Evolutionary conservation across 192 early-diverging fungal species (phyloP), one percentile per base, ranked within the genome.

Genomic region (Rhizoclosmatium globosum): DNA sequence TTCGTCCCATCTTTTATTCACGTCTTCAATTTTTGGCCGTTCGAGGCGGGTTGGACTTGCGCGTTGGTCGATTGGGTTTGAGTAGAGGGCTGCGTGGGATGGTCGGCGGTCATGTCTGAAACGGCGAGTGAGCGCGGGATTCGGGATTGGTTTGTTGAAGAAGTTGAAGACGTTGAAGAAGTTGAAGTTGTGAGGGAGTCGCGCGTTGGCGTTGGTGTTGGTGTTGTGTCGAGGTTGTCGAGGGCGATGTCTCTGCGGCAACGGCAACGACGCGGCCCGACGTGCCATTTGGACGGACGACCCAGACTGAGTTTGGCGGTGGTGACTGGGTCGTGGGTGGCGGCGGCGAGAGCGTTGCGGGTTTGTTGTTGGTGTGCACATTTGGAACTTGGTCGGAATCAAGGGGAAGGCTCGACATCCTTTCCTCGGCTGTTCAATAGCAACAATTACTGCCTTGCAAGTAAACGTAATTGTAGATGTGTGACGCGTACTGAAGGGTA

Each of bases 1-100:
- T 50, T 76, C 74, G 41, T 76, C 64, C 74, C 74, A 76, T 39
- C 64, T 3, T 41, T 56, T 76, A 46, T 76, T 76, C 9, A 76
- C 44, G 4, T 76, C 74, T 9, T 23, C 38, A n/a, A 76, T 76
- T 53, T 64, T 64, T 21, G 43, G 47, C 7, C 74, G 74, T 48
- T 42, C 50, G 6, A 13, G 42, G 64, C 74, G 21, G 21, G 21
- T 66, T 15, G 39, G 41, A 66, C 17, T 66, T 62, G 43, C 41
- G 21, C 47, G 44, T 47, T 17, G 46, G 15, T 47, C 31, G 1
- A 39, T 42, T 73, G 50, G 11, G 1, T 17, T 38, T 17, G 64
- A 65, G 38, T 65, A 47, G 46, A 21, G 21, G 23, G 13, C 21
- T 60, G 21, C 50, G 11, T 31, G 23, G 39, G 17, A 47, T 15